These are phyloP conservation scores for Lentinula aciculospora DNA, from an alignment of 768 basidiomycete genomes.

Conservation along the genomic window DNA sequence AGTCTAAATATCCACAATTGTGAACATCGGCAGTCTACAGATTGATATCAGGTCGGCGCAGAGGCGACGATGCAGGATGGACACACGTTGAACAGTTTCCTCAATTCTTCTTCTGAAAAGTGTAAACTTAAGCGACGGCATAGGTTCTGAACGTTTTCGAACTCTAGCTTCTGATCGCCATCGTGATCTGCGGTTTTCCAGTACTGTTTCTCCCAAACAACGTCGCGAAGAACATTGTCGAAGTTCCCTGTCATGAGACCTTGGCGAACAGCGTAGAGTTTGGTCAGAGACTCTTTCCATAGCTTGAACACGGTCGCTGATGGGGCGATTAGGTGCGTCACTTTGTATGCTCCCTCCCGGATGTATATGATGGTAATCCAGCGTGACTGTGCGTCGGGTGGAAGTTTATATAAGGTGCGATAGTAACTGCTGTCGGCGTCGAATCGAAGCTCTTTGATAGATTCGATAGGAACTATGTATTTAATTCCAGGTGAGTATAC, in stretches of 20 bases:
- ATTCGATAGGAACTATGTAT: constrained; percentile 70
- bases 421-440: constrained; percentile 36
- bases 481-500: background rate
- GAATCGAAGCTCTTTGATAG: constrained; percentile 81
- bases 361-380: constrained; percentile 90
- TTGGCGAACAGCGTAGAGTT: constrained; percentile 59
- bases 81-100: constrained; percentile 52
- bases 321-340: constrained; percentile 77
- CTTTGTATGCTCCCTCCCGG: constrained; percentile 73
- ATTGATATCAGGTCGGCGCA: background rate
- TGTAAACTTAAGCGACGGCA: constrained; percentile 69
- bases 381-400: constrained; percentile 54
- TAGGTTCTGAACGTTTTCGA: constrained; percentile 66
- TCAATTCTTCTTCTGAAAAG: constrained; percentile 45
- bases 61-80: background rate
- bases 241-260: constrained; percentile 67
- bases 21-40: constrained; percentile 58
- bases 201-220: constrained; percentile 76
- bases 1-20: constrained; percentile 60
- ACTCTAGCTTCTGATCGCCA: constrained; percentile 57
- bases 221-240: constrained; percentile 55
- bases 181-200: constrained; percentile 71
- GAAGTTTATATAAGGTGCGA: constrained; percentile 61
- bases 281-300: constrained; percentile 55
- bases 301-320: constrained; percentile 42